phyloP scores from a whole-genome alignment of 768 basidiomycete genomes.

The Austroboletus festivus region DNA sequence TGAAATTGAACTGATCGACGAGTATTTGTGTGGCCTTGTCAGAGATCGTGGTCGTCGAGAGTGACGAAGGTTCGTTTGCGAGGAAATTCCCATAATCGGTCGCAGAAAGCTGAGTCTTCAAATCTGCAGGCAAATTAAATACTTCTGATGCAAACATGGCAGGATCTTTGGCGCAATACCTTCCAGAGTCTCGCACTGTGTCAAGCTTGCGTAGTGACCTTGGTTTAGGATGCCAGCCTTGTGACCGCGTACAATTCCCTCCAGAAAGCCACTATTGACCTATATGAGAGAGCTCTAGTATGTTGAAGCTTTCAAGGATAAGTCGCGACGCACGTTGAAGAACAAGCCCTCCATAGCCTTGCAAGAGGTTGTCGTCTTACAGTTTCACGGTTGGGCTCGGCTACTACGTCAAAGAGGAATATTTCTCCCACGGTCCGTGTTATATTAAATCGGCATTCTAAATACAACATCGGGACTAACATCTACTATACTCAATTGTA shows the following conservation, averaged over 20 bases:
- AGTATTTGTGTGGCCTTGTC: slow-evolving; percentile 94
- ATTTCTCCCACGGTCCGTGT: too few species aligned
- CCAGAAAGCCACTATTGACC: slow-evolving; percentile 74
- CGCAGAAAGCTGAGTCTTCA: slow-evolving; percentile 90
- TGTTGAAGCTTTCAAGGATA: not conserved
- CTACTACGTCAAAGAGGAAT: too few species aligned
- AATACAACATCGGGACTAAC: too few species aligned
- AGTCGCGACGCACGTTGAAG: slow-evolving; percentile 65
- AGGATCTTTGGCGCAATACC: slow-evolving; percentile 45
- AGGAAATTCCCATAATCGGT: slow-evolving; percentile 99
- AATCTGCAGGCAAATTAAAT: slow-evolving; percentile 53
- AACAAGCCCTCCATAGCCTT: slow-evolving; percentile 77
- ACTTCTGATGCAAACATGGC: not conserved
- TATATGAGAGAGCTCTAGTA: slow-evolving; percentile 33
- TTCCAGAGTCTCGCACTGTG: slow-evolving; percentile 96
- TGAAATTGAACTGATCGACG: slow-evolving; percentile 96
- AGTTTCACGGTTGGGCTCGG: too few species aligned
- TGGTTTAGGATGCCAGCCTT: slow-evolving; percentile 89
- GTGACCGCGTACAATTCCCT: slow-evolving; percentile 87
- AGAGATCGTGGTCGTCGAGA: slow-evolving; percentile 93
- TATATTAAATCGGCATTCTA: too few species aligned
- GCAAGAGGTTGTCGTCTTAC: slow-evolving; percentile 2
- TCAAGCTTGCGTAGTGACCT: slow-evolving; percentile 87
- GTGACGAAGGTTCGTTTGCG: slow-evolving; percentile 90
- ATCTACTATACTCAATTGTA: too few species aligned